These are phyloP conservation scores for Ganoderma sp. DNA, from an alignment of 1,284 basidiomycete genomes.

Conservation along the genomic window DNA sequence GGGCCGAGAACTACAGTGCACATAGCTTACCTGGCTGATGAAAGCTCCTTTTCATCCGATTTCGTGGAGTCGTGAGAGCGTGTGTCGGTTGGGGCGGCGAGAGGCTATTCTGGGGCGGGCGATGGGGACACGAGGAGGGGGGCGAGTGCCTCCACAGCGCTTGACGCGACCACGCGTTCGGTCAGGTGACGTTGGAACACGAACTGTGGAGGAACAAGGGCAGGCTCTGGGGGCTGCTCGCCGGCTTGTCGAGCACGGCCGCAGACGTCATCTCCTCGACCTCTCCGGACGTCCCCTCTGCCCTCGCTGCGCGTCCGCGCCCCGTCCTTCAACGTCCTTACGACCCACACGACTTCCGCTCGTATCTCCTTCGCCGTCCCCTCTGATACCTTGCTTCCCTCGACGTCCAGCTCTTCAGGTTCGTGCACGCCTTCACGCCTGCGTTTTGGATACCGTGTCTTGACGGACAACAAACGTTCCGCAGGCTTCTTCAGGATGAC, in stretches of 20 bases:
- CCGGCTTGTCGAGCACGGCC: not conserved
- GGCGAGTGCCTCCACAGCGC: not conserved
- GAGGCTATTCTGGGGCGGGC: slow-evolving; percentile 13
- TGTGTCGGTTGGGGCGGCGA: slow-evolving; percentile 3
- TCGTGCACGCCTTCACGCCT: slow-evolving; percentile 10
- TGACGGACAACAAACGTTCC: not conserved
- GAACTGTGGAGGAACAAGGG: slow-evolving; percentile 9
- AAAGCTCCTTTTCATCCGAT: not conserved
- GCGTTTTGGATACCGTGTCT: not conserved
- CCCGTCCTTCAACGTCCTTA: slow-evolving; percentile 14
- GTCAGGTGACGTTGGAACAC: slow-evolving; percentile 14
- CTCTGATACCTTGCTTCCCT: not conserved
- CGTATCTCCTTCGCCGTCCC: slow-evolving; percentile 6
- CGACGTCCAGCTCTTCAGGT: slow-evolving; percentile 16
- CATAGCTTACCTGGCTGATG: not conserved
- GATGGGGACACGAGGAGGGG: slow-evolving; percentile 9
- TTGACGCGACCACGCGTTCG: slow-evolving; percentile 11
- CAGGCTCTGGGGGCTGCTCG: not conserved
- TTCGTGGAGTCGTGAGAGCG: slow-evolving; percentile 8
- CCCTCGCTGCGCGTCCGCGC: slow-evolving; percentile 13
- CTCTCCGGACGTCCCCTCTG: slow-evolving; percentile 11
- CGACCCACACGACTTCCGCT: slow-evolving; percentile 16
- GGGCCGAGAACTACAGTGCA: slow-evolving; percentile 7
- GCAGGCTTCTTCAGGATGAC: slow-evolving; percentile 36
- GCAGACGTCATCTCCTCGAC: slow-evolving; percentile 21